Conservation (phyloP, 768 basidiomycete genomes). For the Boletus pseudo-olivaceus region DNA sequence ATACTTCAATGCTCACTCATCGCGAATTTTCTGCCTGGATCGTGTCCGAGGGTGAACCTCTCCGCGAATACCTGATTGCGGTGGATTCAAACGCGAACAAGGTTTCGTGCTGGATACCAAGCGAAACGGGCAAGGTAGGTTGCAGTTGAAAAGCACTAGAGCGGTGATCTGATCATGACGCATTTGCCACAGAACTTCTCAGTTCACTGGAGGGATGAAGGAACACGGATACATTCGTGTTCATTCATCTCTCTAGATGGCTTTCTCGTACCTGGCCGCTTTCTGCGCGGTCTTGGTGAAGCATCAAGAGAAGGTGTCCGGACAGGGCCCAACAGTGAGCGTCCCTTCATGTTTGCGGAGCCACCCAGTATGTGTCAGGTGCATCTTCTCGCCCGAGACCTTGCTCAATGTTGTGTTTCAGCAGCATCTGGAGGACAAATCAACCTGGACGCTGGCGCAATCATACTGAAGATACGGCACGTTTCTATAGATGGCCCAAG, state of each 20-base stretch:
- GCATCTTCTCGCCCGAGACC: neutral
- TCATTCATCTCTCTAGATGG: conserved; percentile 66
- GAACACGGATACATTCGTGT: conserved; percentile 50
- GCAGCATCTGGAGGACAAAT: conserved; percentile 20
- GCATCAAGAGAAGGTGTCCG: conserved; percentile 53
- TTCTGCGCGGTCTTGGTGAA: conserved; percentile 54
- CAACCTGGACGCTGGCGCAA: conserved; percentile 45
- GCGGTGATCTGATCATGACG: conserved; percentile 3
- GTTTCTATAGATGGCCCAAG: conserved; percentile 31
- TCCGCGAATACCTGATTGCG: conserved; percentile 56
- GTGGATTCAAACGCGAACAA: conserved; percentile 42
- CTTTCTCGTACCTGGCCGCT: conserved; percentile 57
- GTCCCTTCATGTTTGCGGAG: conserved; percentile 59
- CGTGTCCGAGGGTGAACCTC: conserved; percentile 41
- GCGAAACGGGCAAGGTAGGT: conserved; percentile 53
- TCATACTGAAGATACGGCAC: conserved; percentile 47
- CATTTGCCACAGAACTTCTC: conserved; percentile 45
- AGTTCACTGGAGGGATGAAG: conserved; percentile 65
- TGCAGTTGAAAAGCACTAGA: neutral
- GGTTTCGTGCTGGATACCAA: conserved; percentile 68
- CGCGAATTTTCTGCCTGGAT: conserved; percentile 73
- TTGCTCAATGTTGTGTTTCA: neutral
- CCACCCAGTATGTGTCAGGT: conserved; percentile 37
- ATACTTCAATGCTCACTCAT: conserved; percentile 44
- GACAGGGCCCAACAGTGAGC: conserved; percentile 46